Base-by-base conservation (phyloP, 2,329 filamentous ascomycete genomes). In the Alternaria solani region DNA sequence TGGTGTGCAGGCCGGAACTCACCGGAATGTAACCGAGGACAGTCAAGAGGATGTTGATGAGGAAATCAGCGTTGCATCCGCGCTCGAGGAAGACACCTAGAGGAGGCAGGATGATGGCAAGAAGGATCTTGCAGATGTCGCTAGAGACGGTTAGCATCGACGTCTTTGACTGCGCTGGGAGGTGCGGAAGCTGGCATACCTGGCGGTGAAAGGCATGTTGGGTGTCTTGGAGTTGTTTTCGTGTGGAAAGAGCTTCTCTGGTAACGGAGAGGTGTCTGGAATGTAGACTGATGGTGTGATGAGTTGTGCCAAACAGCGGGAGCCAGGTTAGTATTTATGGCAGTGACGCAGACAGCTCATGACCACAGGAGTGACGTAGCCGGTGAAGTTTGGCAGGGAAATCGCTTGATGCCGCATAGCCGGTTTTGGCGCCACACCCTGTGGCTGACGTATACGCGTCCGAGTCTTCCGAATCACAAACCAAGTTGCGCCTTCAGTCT, bases 41-140 rank as follows among this genome's bases (percentile, higher is more conserved):
- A 72, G 92, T 96, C 82, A 96, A 84, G 75, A 93, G 86, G 81
- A 96, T 92, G 89, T 96, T 96, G 88, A 97, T 96, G 81, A 94
- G 85, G 75, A 97, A 85, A 79, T 96, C 92, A 69, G 89, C 88
- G 78, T 90, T 90, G 83, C 93, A 96, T 74, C 93, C 93, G 72
- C 91, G 89, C 89, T 97, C 93, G 71, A 97, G 91, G 87, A 96
- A 95, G 79, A 97, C 93, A 84, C 93, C 93, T 57, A 97, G 83
- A 78, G 93, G 93, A 58, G 93, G 93, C 68, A 97, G 88, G 83
- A 97, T 84, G 85, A 97, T 85, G 85, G 93, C 93, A 83, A 96
- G 86, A 82, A 96, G 87, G 85, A 91, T 90, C 84, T 91, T 91
- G 87, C 88, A 89, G 82, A 91, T 88, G 78, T 92, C 89, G 79